Base-by-base conservation (phyloP, 177 flowering plant genomes). In the Telopea speciosissima region DNA sequence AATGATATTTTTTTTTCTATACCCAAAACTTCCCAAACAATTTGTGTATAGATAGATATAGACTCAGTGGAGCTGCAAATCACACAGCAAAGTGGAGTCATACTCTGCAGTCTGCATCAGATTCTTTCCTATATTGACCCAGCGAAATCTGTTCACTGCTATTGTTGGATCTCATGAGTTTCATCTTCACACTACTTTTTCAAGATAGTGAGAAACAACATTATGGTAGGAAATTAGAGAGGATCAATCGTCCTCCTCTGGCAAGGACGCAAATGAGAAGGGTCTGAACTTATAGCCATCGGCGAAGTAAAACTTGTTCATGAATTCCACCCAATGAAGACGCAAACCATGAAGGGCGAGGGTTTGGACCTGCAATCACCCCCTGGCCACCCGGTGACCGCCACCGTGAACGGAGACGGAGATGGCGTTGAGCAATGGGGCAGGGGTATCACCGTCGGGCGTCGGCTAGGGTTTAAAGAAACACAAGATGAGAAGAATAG, bases 201-300 rank as follows among this genome's bases (percentile, higher is more conserved):
- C 66, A 25, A 33, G 25, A 49, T 65, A 64, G 68, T 42, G 8
- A 54, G 31, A 26, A 71, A 62, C 42, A 24, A 63, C 52, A n/a
- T 28, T 60, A 17, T 74, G 58, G 44, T 25, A 25, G 63, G 61
- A 71, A 44, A 60, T 14, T 62, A 52, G 68, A 28, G 40, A 10
- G 33, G 42, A 67, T 79, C 83, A 87, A 62, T 93, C 95, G 14
- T 93, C 96, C 8, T 90, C 97, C 58, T 90, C 91, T 1, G 70
- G 72, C 66, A 93, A 75, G 62, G 84, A 70, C 17, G 97, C 85
- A 71, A 93, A 93, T 40, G 93, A 85, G 73, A 93, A 90, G 25
- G 98, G 98, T 74, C 62, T 85, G 85, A 93, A 93, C 82, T 91
- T 90, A 84, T 88, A 90, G 68, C 98, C 98, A 77, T 93, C 96